Conservation (phyloP, 768 basidiomycete genomes). For the Auriscalpium microsporum region DNA sequence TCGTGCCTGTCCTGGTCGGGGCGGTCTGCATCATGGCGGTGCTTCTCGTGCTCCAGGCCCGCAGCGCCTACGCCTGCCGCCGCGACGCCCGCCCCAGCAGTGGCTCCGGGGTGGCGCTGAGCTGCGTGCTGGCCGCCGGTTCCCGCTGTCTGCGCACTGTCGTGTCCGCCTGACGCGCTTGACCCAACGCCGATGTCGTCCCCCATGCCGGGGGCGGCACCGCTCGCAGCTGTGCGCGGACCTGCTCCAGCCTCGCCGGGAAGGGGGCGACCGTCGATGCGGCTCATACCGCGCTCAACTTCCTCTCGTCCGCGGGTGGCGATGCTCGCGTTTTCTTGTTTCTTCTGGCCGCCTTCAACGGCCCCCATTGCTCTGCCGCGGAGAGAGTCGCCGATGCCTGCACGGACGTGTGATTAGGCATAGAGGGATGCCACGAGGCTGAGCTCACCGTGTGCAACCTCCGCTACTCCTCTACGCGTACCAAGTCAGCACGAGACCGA, state of each 20-base stretch:
- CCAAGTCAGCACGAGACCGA: background rate
- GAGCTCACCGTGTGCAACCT: background rate
- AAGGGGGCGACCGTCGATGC: background rate
- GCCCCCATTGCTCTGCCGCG: background rate
- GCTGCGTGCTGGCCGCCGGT: background rate
- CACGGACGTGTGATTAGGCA: background rate
- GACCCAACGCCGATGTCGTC: background rate
- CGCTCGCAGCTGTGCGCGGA: background rate
- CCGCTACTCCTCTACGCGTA: background rate
- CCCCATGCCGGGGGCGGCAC: background rate
- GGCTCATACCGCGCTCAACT: background rate
- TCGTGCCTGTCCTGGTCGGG: no score
- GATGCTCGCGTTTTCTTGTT: background rate
- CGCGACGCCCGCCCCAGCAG: background rate
- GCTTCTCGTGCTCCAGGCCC: background rate
- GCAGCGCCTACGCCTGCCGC: background rate
- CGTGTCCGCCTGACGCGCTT: background rate
- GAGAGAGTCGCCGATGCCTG: background rate
- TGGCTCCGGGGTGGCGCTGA: background rate
- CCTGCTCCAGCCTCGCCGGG: background rate
- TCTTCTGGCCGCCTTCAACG: background rate
- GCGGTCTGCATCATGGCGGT: background rate
- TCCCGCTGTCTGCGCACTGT: background rate
- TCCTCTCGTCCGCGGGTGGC: background rate
- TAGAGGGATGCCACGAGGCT: background rate